Conservation (phyloP, 805 yeast species). For the Candida pini region DNA sequence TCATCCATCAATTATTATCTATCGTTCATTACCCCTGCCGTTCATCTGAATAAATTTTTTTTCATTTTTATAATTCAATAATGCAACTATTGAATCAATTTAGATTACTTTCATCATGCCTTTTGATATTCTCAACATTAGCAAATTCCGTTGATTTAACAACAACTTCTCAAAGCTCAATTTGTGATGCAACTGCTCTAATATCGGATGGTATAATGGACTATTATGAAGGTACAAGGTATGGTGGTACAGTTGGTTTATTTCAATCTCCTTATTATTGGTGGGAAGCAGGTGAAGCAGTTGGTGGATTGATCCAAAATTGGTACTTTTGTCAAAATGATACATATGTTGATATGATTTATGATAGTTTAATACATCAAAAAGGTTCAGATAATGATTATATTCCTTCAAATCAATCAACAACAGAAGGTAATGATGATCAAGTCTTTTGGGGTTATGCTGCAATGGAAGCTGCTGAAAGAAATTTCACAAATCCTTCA, state of each 20-base stretch:
- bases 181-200: slow-evolving; percentile 47
- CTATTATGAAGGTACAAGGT: slow-evolving; percentile 63
- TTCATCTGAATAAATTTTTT: too few relatives aligned
- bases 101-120: too few relatives aligned
- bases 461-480: slow-evolving; percentile 78
- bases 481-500: slow-evolving; percentile 75
- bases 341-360: slow-evolving; percentile 52
- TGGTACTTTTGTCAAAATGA: slow-evolving; percentile 65
- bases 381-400: slow-evolving; percentile 60
- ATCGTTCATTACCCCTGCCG: too few relatives aligned
- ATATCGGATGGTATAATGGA: slow-evolving; percentile 72
- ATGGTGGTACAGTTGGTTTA: slow-evolving; percentile 70
- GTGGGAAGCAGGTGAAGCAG: slow-evolving; percentile 90
- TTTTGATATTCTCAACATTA: not conserved
- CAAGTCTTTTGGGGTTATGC: slow-evolving; percentile 92
- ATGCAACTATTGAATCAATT: too few relatives aligned
- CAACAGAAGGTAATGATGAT: slow-evolving; percentile 89
- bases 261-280: slow-evolving; percentile 74
- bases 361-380: slow-evolving; percentile 60
- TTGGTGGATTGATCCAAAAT: slow-evolving; percentile 66
- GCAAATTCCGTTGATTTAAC: slow-evolving; percentile 9
- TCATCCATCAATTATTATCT: too few relatives aligned
- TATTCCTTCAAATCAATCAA: slow-evolving; percentile 74
- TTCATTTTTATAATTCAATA: too few relatives aligned
- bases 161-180: slow-evolving; percentile 18